These are phyloP conservation scores for Hortiboletus flavorubellus DNA, from an alignment of 768 basidiomycete genomes.

Conservation along the genomic window DNA sequence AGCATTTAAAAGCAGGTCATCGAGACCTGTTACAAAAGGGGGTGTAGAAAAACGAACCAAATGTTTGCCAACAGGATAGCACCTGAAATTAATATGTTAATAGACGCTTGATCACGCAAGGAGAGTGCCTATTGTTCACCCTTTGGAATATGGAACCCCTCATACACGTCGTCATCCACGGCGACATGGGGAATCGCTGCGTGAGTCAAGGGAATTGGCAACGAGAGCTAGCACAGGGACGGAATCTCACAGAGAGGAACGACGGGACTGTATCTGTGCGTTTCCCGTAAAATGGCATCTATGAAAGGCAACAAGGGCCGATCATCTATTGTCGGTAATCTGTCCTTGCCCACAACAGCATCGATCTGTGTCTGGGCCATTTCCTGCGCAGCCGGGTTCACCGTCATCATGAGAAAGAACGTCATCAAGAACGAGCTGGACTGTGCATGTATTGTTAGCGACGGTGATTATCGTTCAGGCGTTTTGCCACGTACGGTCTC, in stretches of 20 bases:
- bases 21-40: not conserved
- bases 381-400: constrained; percentile 14
- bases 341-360: constrained; percentile 10
- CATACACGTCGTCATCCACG: constrained; percentile 12
- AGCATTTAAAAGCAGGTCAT: not conserved
- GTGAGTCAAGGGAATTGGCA: not conserved
- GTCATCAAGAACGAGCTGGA: not conserved
- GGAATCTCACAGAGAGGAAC: not conserved
- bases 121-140: constrained; percentile 7
- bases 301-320: constrained; percentile 32
- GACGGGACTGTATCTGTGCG: not conserved
- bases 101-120: not conserved
- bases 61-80: constrained; percentile 24
- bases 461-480: no score
- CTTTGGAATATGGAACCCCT: constrained; percentile 37
- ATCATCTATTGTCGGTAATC: constrained; percentile 13
- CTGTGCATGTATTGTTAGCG: not conserved
- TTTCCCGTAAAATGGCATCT: constrained; percentile 35
- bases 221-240: not conserved
- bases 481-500: not conserved
- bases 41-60: constrained; percentile 18
- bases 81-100: not conserved
- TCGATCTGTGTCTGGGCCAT: constrained; percentile 10
- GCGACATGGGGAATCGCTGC: constrained; percentile 9
- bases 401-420: constrained; percentile 2